Percentiles rank a stretch among this genome's conserved stretches.
Conservation (phyloP, 2,329 filamentous ascomycete species). For the Fusarium graminum region DNA sequence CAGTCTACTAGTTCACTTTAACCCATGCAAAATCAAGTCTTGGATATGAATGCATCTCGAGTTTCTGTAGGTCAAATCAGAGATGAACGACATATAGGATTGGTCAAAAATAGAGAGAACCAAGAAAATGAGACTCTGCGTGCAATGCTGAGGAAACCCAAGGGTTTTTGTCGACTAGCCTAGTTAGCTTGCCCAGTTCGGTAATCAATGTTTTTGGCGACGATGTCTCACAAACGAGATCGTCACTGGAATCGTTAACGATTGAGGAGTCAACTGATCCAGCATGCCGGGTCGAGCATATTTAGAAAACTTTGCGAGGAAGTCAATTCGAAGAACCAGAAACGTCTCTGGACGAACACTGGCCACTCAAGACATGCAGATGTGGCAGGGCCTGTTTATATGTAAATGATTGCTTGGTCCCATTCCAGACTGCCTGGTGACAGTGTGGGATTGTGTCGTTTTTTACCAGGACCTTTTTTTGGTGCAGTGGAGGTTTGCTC, state of each 20-base stretch:
- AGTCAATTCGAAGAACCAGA: constrained; percentile 34
- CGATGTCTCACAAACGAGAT: constrained; percentile 22
- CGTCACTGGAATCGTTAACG: constrained; percentile 16
- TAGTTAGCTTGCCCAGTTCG: constrained; percentile 1
- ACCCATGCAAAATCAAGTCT: constrained; percentile 22
- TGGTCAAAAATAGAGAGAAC: neutral
- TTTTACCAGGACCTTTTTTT: constrained; percentile 15
- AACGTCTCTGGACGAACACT: constrained; percentile 22
- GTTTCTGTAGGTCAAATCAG: neutral
- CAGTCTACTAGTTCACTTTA: constrained; percentile 27
- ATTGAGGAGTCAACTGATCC: constrained; percentile 15
- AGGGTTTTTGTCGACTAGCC: constrained; percentile 4
- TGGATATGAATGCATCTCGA: constrained; percentile 5
- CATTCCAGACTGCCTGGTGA: constrained; percentile 26
- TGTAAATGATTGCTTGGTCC: constrained; percentile 24
- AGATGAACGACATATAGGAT: neutral
- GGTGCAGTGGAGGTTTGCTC: neutral
- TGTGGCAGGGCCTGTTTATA: constrained; percentile 5
- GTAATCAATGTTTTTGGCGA: constrained; percentile 12
- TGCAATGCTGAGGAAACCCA: neutral
- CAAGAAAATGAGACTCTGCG: neutral
- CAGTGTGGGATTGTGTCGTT: constrained; percentile 20
- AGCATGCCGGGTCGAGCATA: constrained; percentile 28
- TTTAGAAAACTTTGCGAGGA: constrained; percentile 19
- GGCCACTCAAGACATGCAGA: constrained; percentile 20